phyloP scores from a whole-genome alignment of 139 green algal genomes.

The Trebouxia sp. region DNA sequence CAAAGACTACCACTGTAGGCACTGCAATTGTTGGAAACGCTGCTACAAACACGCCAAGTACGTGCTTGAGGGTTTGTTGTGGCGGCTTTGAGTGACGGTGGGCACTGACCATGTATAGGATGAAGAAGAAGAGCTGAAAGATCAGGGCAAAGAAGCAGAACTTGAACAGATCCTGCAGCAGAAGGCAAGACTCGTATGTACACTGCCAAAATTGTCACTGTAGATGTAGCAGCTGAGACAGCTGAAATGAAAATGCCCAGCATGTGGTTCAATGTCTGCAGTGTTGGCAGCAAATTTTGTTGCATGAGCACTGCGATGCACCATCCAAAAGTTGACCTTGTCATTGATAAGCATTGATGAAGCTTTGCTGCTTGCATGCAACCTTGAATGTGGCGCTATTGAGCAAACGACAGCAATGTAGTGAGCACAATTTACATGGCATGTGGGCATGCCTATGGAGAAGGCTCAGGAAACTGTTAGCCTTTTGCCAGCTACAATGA shows the following conservation, averaged over 20 bases:
- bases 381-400: too few relatives aligned
- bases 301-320: too few relatives aligned
- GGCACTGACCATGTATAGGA: neutral
- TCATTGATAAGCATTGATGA: too few relatives aligned
- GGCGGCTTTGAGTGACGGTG: neutral
- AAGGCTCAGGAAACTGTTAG: too few relatives aligned
- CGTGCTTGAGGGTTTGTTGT: neutral
- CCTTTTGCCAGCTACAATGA: too few relatives aligned
- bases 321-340: too few relatives aligned
- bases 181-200: neutral
- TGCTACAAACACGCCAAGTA: neutral
- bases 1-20: neutral
- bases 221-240: neutral
- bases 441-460: too few relatives aligned
- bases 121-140: constrained; percentile 4
- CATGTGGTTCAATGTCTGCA: neutral
- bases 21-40: neutral
- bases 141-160: neutral
- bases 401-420: too few relatives aligned
- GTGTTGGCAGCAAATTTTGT: too few relatives aligned
- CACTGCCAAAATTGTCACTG: neutral
- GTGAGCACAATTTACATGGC: too few relatives aligned
- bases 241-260: neutral
- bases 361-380: too few relatives aligned
- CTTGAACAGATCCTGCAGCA: neutral